These are phyloP conservation scores for Elaeis oleifera DNA, from an alignment of 202 grass and related monocot species.

Conservation along the genomic window DNA sequence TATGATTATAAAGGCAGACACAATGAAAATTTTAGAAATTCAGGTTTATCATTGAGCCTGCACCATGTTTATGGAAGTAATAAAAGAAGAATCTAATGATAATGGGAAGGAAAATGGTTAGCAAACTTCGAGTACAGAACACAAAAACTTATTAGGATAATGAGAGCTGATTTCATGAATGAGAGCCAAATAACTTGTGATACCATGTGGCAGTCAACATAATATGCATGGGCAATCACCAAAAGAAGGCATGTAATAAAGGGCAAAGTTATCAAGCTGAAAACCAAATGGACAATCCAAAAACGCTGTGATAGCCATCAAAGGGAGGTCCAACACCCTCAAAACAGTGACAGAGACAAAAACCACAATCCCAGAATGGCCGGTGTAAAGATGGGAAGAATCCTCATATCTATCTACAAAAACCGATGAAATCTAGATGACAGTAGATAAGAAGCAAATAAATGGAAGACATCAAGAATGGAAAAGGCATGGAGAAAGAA, in stretches of 20 bases:
- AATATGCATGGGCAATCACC: background rate
- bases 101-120: no score
- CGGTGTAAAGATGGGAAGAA: background rate
- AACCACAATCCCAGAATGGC: no score
- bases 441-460: conserved; percentile 3
- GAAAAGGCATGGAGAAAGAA: conserved; percentile 14
- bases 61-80: no score
- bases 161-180: no score
- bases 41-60: no score
- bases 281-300: background rate
- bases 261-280: background rate
- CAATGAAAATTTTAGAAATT: background rate
- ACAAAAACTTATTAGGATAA: no score
- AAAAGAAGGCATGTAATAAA: background rate
- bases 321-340: background rate
- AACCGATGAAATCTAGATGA: conserved; percentile 34
- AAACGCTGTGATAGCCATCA: background rate
- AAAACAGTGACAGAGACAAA: no score
- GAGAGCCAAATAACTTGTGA: no score
- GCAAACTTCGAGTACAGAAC: no score
- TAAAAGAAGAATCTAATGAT: no score
- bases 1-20: conserved; percentile 29
- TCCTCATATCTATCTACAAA: conserved; percentile 19
- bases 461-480: conserved; percentile 8
- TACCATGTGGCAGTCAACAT: no score